Evolutionary conservation across 441 rosid genomes (phyloP), one percentile per base, ranked within the genome.

Genomic region (Cnidoscolus chayamansa): DNA sequence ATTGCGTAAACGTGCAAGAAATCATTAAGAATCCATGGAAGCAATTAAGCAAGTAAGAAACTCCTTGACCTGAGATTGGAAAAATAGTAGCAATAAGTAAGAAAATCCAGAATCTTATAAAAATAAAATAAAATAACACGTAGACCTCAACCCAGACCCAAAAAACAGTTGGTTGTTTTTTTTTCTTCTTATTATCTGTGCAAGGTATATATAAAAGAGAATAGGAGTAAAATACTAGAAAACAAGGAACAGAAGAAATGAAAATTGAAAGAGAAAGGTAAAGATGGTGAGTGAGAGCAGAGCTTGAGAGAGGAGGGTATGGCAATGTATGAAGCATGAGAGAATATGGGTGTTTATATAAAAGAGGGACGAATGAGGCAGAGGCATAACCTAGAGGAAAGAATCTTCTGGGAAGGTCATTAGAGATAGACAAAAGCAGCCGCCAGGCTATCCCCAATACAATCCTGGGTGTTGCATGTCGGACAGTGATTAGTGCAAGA

Each of bases 391-490:
- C 0, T n/a, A 48, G 43, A 10, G 11, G 59, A 37, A 12, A 5
- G 62, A 37, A 68, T 43, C 19, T 68, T 68, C 72, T 7, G 0
- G 72, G 72, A 68, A 57, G 55, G 60, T 47, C 1, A 2, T 31
- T 4, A 0, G 10, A 20, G 72, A 12, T 9, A 40, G 43, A 1
- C 10, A 2, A 17, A 55, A 37, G n/a, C 25, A 56, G 72, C 72
- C 72, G 63, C 63, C 72, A 68, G 35, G n/a, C 25, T 48, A 11
- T 7, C 45, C 6, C 45, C 0, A 40, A 40, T 40, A 6, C 45
- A 5, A 40, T 40, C 0, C 45, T 40, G 45, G 45, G 45, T 40
- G 5, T 35, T 2, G 45, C 45, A 3, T 40, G 6, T 48, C 12
- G 3, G 32, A 7, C 9, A 59, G 15, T 59, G 4, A 59, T 0